phyloP scores from a whole-genome alignment of 2,329 filamentous ascomycete species.

The Talaromyces verruculosus region DNA sequence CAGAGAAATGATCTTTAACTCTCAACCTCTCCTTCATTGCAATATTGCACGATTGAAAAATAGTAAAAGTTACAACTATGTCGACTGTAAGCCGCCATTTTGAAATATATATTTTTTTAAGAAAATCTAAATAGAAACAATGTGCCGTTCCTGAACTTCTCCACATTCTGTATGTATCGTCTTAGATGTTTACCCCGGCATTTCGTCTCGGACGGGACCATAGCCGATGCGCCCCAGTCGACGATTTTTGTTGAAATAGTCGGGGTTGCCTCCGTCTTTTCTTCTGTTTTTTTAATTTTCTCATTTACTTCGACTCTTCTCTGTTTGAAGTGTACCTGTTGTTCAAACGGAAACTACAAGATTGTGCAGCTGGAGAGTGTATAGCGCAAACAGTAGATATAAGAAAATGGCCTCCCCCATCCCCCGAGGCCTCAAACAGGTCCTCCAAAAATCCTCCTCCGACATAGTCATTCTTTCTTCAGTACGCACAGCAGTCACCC shows the following conservation, averaged over 20 bases:
- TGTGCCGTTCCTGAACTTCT: background rate
- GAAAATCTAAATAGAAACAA: background rate
- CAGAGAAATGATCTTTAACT: background rate
- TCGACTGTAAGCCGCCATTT: background rate
- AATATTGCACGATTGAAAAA: background rate
- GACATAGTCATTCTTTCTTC: slow-evolving; percentile 88
- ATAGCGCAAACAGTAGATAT: background rate
- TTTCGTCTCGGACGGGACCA: slow-evolving; percentile 31
- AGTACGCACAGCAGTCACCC: slow-evolving; percentile 83
- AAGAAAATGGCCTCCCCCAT: slow-evolving; percentile 49
- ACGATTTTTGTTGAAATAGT: slow-evolving; percentile 13
- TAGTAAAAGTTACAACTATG: background rate
- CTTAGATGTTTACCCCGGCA: slow-evolving; percentile 24
- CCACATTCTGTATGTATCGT: background rate
- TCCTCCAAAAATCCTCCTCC: slow-evolving; percentile 74
- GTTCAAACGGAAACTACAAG: background rate
- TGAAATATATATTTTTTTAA: background rate
- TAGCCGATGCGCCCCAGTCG: slow-evolving; percentile 32
- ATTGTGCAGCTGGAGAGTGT: background rate
- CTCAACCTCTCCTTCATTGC: background rate
- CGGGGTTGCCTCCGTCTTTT: slow-evolving; percentile 25
- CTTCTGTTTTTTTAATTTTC: background rate
- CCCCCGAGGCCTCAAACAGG: slow-evolving; percentile 67
- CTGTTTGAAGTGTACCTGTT: background rate
- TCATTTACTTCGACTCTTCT: background rate